Conservation (phyloP, 345 rosid species). For the Syzygium grande region DNA sequence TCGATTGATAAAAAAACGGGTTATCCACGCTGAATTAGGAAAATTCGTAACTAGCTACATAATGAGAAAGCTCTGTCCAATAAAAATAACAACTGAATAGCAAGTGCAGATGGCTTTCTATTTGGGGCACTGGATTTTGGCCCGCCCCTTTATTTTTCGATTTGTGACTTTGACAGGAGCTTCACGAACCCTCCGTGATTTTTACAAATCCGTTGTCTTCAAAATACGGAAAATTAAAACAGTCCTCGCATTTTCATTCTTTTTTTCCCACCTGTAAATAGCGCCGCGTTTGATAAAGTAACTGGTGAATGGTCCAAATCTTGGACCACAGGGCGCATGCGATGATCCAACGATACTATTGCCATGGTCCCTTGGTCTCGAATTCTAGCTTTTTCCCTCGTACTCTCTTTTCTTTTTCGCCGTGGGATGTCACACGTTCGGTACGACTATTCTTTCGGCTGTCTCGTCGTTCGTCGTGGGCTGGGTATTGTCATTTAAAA, state of each 20-base stretch:
- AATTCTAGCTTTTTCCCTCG: not conserved
- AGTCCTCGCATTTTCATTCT: not conserved
- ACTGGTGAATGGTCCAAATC: not conserved
- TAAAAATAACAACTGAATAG: not conserved
- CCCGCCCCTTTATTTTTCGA: not conserved
- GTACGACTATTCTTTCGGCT: not conserved
- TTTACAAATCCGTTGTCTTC: not conserved
- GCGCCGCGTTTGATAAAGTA: not conserved
- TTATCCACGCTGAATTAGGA: too few relatives aligned
- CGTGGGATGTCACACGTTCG: not conserved
- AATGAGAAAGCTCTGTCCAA: not conserved
- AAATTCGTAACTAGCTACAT: not conserved
- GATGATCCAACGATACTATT: not conserved
- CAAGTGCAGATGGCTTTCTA: not conserved
- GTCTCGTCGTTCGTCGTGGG: not conserved
- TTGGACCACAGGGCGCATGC: not conserved
- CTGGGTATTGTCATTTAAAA: not conserved
- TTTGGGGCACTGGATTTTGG: not conserved
- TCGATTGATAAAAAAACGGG: not conserved
- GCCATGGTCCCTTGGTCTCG: not conserved
- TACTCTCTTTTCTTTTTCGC: too few relatives aligned
- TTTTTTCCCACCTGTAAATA: not conserved
- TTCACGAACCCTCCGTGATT: not conserved
- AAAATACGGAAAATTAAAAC: not conserved
- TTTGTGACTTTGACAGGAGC: not conserved